phyloP scores from a whole-genome alignment of 805 yeast species.

The Candida nitratophila region DNA sequence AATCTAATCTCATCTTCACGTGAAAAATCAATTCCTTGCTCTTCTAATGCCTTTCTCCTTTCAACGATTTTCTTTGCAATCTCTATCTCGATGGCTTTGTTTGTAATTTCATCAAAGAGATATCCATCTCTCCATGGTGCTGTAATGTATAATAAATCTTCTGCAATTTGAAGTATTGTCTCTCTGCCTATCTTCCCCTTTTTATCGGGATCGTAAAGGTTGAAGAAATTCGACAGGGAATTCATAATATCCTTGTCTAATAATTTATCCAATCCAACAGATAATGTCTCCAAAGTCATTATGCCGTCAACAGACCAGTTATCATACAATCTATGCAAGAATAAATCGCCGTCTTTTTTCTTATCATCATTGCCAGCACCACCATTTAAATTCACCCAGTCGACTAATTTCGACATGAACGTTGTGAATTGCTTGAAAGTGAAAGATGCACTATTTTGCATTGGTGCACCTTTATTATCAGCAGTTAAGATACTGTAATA shows the following conservation, averaged over 20 bases:
- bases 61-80: slow-evolving; percentile 56
- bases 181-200: slow-evolving; percentile 66
- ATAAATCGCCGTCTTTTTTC: slow-evolving; percentile 25
- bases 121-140: slow-evolving; percentile 78
- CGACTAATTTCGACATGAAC: slow-evolving; percentile 74
- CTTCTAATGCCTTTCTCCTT: slow-evolving; percentile 26
- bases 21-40: slow-evolving; percentile 21
- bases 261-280: slow-evolving; percentile 63
- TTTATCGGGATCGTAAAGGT: slow-evolving; percentile 56
- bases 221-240: slow-evolving; percentile 70
- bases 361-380: slow-evolving; percentile 22
- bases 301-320: slow-evolving; percentile 59
- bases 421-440: slow-evolving; percentile 60
- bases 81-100: slow-evolving; percentile 53
- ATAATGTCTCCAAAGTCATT: slow-evolving; percentile 62
- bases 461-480: slow-evolving; percentile 43
- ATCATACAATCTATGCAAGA: slow-evolving; percentile 56
- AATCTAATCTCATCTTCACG: slow-evolving; percentile 34
- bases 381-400: slow-evolving; percentile 50
- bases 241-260: slow-evolving; percentile 71
- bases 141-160: slow-evolving; percentile 76
- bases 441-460: slow-evolving; percentile 65
- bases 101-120: slow-evolving; percentile 58
- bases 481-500: slow-evolving; percentile 66
- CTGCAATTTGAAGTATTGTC: slow-evolving; percentile 77